phyloP scores from a whole-genome alignment of 2,329 filamentous ascomycete genomes.

The Sporothrix humicola region DNA sequence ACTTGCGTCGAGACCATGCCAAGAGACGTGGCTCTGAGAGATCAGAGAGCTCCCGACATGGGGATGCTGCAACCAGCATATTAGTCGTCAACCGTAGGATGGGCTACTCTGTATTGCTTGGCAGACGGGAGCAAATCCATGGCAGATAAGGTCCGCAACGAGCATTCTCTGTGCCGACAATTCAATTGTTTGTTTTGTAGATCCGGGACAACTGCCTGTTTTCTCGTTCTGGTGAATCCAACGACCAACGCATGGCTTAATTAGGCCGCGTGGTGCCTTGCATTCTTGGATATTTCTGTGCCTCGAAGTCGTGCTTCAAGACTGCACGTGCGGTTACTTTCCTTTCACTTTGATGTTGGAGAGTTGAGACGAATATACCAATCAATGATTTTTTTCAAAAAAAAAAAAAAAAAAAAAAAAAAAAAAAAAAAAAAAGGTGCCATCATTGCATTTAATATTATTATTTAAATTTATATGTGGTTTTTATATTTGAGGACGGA shows the following conservation, averaged over 20 bases:
- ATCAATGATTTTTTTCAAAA: no score
- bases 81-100: neutral
- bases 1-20: constrained; percentile 25
- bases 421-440: no score
- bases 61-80: constrained; percentile 19
- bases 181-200: constrained; percentile 21
- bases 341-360: neutral
- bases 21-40: constrained; percentile 18
- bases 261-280: constrained; percentile 3
- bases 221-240: no score
- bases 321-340: neutral
- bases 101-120: constrained; percentile 4
- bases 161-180: neutral
- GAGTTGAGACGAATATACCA: no score
- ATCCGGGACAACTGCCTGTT: constrained; percentile 1
- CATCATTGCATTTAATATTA: no score
- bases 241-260: neutral
- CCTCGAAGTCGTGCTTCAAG: neutral
- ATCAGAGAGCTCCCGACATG: neutral
- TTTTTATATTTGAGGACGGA: no score
- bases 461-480: no score
- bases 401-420: no score
- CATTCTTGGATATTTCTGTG: neutral
- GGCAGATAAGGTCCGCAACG: neutral
- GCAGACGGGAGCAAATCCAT: neutral